These are phyloP conservation scores for Prunus dulcis DNA, from an alignment of 306 rosid genomes.

Conservation along the genomic window DNA sequence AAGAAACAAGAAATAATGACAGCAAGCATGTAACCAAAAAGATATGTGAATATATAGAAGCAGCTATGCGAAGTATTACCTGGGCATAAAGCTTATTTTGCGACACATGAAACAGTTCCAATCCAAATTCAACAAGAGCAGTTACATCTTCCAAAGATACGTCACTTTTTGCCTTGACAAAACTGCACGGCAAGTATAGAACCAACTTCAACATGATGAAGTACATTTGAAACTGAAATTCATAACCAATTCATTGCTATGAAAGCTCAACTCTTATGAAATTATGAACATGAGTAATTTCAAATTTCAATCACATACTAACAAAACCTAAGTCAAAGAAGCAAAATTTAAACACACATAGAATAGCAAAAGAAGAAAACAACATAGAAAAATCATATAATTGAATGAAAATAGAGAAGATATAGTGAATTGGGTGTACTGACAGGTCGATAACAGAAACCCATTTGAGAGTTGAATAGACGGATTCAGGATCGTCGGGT, in stretches of 20 bases:
- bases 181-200: conserved; percentile 46
- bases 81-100: conserved; percentile 84
- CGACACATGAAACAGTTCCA: conserved; percentile 67
- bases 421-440: conserved; percentile 19
- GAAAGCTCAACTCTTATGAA: neutral
- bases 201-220: neutral
- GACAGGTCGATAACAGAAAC: conserved; percentile 93
- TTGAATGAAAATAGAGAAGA: neutral
- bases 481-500: conserved; percentile 80
- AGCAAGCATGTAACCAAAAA: conserved; percentile 3
- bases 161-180: conserved; percentile 91
- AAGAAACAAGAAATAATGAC: conserved; percentile 3
- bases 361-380: neutral
- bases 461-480: conserved; percentile 79
- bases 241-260: neutral
- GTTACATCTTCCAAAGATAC: conserved; percentile 74
- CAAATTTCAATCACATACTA: conserved; percentile 7
- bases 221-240: neutral
- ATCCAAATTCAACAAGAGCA: conserved; percentile 58
- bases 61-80: conserved; percentile 47
- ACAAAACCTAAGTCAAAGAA: neutral
- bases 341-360: conserved; percentile 1
- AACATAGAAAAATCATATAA: neutral
- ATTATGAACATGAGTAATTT: neutral
- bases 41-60: conserved; percentile 14